Conservation (phyloP, 1,284 basidiomycete species). For the Cutaneotrichosporon sp. region DNA sequence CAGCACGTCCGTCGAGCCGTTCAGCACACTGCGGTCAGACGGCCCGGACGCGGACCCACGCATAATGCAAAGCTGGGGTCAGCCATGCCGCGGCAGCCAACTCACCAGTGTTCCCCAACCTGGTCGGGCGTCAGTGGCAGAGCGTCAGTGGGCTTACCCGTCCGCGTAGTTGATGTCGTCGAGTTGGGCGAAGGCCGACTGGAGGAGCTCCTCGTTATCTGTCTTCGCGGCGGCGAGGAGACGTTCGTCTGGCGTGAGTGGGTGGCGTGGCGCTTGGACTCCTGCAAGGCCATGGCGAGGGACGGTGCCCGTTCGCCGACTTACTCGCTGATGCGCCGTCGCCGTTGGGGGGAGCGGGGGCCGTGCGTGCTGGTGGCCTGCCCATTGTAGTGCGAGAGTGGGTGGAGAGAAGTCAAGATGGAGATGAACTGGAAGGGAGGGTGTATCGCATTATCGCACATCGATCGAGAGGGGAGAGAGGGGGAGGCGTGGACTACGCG, state of each 20-base stretch:
- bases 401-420: background rate
- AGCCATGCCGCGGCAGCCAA: background rate
- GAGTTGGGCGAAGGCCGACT: constrained; percentile 57
- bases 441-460: too few species aligned
- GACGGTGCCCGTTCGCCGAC: too few species aligned
- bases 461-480: too few species aligned
- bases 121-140: constrained; percentile 35
- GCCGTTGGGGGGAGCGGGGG: constrained; percentile 37
- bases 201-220: constrained; percentile 67
- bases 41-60: constrained; percentile 54
- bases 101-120: constrained; percentile 67
- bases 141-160: constrained; percentile 56
- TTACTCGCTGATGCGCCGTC: constrained; percentile 43
- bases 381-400: constrained; percentile 14
- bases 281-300: too few species aligned
- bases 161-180: constrained; percentile 71
- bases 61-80: constrained; percentile 66
- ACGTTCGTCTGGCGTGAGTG: constrained; percentile 58
- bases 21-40: constrained; percentile 26
- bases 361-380: constrained; percentile 28
- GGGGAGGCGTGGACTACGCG: too few species aligned
- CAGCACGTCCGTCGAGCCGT: constrained; percentile 61
- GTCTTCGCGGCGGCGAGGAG: constrained; percentile 67
- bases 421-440: background rate
- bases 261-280: background rate